Evolutionary conservation across 371 early-diverging fungal genomes (phyloP).

Genomic region (Smittium culicis): DNA sequence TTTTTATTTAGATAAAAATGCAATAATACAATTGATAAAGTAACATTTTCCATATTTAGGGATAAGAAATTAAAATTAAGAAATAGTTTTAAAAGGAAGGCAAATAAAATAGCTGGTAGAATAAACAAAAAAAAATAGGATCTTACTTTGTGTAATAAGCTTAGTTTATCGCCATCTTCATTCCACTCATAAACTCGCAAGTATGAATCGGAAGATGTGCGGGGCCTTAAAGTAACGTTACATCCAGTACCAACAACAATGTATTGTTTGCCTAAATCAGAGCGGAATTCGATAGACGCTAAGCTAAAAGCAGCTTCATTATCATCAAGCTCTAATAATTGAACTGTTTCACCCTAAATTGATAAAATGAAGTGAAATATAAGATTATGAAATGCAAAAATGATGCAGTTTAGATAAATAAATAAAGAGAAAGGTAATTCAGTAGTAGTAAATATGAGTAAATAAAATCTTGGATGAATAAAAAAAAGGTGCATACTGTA

Average conservation of each 20-base stretch:
- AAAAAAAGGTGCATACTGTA: constrained; percentile 8
- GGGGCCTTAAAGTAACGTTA: constrained; percentile 54
- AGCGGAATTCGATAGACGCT: constrained; percentile 48
- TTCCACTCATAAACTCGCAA: constrained; percentile 61
- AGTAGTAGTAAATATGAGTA: no score
- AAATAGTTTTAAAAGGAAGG: no score
- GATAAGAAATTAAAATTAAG: no score
- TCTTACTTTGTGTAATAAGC: constrained; percentile 52
- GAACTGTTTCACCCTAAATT: constrained; percentile 47
- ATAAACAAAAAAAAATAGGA: not conserved
- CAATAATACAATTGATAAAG: no score
- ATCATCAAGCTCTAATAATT: constrained; percentile 57
- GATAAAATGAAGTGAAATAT: not conserved
- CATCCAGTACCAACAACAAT: constrained; percentile 78
- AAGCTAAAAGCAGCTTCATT: constrained; percentile 78
- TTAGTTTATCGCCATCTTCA: constrained; percentile 44
- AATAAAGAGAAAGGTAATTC: no score
- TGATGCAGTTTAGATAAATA: no score
- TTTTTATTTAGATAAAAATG: no score
- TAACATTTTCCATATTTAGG: no score
- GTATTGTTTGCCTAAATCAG: constrained; percentile 23
- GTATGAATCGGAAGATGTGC: constrained; percentile 50
- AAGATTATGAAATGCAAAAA: not conserved
- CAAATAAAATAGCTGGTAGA: not conserved
- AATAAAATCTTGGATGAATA: no score